phyloP scores from a whole-genome alignment of 1,139 yeast species.

The Scheffersomyces lignicola region DNA sequence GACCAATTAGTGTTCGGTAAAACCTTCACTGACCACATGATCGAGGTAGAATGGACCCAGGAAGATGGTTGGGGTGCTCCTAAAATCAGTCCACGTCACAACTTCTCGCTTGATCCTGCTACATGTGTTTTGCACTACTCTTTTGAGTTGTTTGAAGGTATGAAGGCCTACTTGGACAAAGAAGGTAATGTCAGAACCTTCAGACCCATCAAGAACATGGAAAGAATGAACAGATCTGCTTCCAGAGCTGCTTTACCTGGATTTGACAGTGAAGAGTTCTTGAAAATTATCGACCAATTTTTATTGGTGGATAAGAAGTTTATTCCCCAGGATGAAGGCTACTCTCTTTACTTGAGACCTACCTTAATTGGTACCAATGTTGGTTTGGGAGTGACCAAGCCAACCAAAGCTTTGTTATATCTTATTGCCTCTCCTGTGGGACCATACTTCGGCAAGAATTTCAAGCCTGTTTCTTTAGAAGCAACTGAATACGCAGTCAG shows the following conservation, averaged over 20 bases:
- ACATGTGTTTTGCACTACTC: constrained; percentile 91
- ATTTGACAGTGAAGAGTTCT: constrained; percentile 75
- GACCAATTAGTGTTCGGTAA: constrained; percentile 84
- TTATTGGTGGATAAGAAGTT: constrained; percentile 71
- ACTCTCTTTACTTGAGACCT: constrained; percentile 90
- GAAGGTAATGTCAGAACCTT: constrained; percentile 75
- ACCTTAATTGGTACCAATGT: constrained; percentile 90
- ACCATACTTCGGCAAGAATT: constrained; percentile 86
- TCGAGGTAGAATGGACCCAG: constrained; percentile 80
- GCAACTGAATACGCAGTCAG: constrained; percentile 94
- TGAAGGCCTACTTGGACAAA: constrained; percentile 84
- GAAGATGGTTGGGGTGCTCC: constrained; percentile 85
- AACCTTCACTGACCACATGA: constrained; percentile 87
- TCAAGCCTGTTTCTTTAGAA: constrained; percentile 89
- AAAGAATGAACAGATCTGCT: constrained; percentile 85
- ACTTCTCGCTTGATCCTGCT: constrained; percentile 78
- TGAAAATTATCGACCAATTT: constrained; percentile 72
- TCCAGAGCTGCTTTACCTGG: constrained; percentile 83
- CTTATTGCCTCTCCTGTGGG: constrained; percentile 96
- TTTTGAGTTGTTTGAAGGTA: constrained; percentile 92
- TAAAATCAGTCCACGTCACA: constrained; percentile 80
- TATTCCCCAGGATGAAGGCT: constrained; percentile 83
- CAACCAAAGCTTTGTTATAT: constrained; percentile 75
- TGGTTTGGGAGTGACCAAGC: constrained; percentile 80
- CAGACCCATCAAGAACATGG: constrained; percentile 91